Base-by-base conservation (phyloP, 2,329 filamentous ascomycete species). In the Delphinella strobiligena region DNA sequence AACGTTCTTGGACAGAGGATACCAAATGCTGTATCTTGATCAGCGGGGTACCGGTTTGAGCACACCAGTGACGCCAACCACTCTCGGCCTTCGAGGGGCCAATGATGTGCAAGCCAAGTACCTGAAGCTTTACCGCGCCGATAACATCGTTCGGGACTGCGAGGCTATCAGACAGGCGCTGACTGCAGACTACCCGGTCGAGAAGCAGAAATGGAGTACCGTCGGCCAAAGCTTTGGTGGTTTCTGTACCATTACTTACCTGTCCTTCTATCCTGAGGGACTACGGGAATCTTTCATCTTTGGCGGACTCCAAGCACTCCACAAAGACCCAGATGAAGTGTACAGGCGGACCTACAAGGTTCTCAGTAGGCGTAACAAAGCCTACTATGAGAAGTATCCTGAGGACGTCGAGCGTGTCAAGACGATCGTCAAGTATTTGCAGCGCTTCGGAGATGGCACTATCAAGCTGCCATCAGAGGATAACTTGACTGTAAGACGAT, bases 161-260 rank as follows among this genome's bases (percentile, higher is more conserved):
- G 89, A 96, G 57, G 86, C 88, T 4, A 76, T 96, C 22, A 75
- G 89, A 4, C 73, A 78, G 51, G 80, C 72, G 30, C 66, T 96
- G 39, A 91, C 82, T 0, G 64, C 68, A 4, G 75, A 78, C 37
- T 82, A 78, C 51, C 77, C 82, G 0, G 3, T 19, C 2, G 74
- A 80, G 35, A 78, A 82, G 55, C 74, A 78, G 56, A 78, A 80
- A 55, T 95, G 88, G 89, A 82, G 78, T 42, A 72, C 91, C 19
- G 80, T 93, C 46, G 89, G 89, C 7, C 89, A 95, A 62, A 88
- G 81, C 12, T 96, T 93, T 59, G 89, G 89, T 30, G 89, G 89
- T 1, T 95, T 94, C 60, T 84, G 87, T 54, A 72, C 71, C 35
- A 68, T 86, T 24, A 89, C 82, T 5, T 96, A 95, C 58, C 72